Evolutionary conservation across 257 asterid species (phyloP).

Genomic region (Fraxinus americana): DNA sequence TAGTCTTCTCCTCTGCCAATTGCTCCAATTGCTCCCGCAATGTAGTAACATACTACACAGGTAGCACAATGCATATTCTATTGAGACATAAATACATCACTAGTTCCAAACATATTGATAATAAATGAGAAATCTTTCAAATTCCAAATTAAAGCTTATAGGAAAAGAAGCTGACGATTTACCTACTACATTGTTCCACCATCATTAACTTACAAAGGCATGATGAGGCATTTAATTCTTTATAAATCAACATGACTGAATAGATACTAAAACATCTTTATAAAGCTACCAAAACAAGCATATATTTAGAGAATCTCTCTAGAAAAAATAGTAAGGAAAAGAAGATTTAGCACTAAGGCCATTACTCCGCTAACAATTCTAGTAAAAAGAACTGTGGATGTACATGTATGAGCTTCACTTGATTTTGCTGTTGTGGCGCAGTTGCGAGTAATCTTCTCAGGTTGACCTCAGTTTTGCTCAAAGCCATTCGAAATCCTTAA

Average conservation of each 20-base stretch:
- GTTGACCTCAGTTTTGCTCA: conserved; percentile 81
- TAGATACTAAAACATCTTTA: not conserved
- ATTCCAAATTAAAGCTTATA: conserved; percentile 9
- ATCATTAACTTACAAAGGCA: not conserved
- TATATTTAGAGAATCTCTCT: not conserved
- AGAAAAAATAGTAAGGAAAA: not conserved
- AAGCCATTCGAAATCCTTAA: conserved; percentile 53
- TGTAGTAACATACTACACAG: conserved; percentile 75
- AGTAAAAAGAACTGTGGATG: conserved; percentile 34
- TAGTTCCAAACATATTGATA: not conserved
- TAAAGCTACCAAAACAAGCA: not conserved
- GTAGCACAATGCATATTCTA: conserved; percentile 19
- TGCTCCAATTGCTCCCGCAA: conserved; percentile 89
- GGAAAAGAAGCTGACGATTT: not conserved
- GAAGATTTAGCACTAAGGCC: not conserved
- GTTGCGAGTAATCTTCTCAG: conserved; percentile 78
- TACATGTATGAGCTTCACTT: conserved; percentile 86
- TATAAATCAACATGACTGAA: not conserved
- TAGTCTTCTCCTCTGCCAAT: conserved; percentile 72
- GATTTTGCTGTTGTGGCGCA: conserved; percentile 83
- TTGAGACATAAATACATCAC: not conserved
- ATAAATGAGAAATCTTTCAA: conserved; percentile 7
- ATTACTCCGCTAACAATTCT: conserved; percentile 14
- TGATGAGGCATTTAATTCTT: not conserved
- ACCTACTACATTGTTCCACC: not conserved